Percentiles rank a stretch among this genome's conserved stretches.
Evolutionary conservation across 192 early-diverging fungal species (phyloP).

Genomic region (Entomortierella beljakovae): DNA sequence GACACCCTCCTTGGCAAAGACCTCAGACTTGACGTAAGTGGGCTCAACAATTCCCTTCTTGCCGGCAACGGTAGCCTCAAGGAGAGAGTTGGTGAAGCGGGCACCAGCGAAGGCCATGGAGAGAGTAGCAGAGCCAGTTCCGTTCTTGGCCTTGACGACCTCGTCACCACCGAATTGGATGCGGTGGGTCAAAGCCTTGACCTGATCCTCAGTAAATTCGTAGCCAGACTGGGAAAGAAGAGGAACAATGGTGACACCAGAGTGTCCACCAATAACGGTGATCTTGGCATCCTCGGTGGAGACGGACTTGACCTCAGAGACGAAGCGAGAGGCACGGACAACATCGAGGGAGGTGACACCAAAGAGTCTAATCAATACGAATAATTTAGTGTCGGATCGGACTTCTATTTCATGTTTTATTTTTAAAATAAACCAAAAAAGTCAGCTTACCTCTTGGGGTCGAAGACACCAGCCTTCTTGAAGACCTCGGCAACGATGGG

Average conservation of each 20-base stretch:
- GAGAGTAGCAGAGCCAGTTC: constrained; percentile 88
- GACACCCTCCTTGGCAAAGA: constrained; percentile 68
- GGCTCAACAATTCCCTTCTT: constrained; percentile 88
- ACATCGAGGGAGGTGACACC: constrained; percentile 96
- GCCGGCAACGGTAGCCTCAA: constrained; percentile 76
- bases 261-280: constrained; percentile 94
- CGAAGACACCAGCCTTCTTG: constrained; percentile 90
- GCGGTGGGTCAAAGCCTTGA: constrained; percentile 89
- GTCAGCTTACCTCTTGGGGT: constrained; percentile 75
- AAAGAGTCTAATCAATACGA: constrained; percentile 74
- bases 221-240: constrained; percentile 82
- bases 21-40: constrained; percentile 80
- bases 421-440: no score
- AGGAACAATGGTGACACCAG: constrained; percentile 95
- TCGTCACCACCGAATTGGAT: constrained; percentile 99
- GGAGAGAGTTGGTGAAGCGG: constrained; percentile 89
- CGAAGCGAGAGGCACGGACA: constrained; percentile 93
- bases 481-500: constrained; percentile 95
- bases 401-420: no score
- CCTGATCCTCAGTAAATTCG: constrained; percentile 82
- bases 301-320: constrained; percentile 79
- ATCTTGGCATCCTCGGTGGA: constrained; percentile 79
- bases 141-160: constrained; percentile 99
- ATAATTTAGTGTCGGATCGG: no score
- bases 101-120: constrained; percentile 90